Evolutionary conservation across 225 moss, liverwort and hornwort genomes (phyloP).

Genomic region (Climacium dendroides): DNA sequence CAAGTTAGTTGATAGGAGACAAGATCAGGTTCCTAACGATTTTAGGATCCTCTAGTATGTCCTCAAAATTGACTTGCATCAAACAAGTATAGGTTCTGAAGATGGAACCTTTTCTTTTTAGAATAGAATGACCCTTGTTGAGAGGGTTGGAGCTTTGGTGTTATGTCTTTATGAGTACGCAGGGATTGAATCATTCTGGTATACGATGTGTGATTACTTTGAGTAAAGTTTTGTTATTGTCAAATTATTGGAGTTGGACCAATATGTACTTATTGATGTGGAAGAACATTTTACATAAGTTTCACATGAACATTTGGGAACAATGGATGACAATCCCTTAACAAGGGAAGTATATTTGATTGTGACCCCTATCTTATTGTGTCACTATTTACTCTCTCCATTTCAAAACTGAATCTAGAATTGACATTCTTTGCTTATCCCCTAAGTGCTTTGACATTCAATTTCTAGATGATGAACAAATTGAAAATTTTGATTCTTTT

Average conservation of each 20-base stretch:
- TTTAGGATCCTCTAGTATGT: not conserved
- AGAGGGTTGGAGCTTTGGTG: not conserved
- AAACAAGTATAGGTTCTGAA: not conserved
- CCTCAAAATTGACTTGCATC: not conserved
- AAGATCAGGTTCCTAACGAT: too few relatives aligned
- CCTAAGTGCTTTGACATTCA: too few relatives aligned
- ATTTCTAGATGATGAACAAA: too few relatives aligned
- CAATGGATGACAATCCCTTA: not conserved
- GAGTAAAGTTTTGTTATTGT: not conserved
- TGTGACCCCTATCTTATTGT: not conserved
- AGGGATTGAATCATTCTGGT: not conserved
- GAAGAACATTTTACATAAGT: not conserved
- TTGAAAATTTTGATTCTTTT: too few relatives aligned
- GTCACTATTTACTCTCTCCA: not conserved
- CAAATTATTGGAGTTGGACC: not conserved
- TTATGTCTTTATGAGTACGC: not conserved
- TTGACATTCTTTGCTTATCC: not conserved
- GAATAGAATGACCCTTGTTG: not conserved
- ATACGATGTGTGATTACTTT: fast-evolving
- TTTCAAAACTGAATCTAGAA: not conserved
- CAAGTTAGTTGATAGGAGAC: not conserved
- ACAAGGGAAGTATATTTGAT: not conserved
- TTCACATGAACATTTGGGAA: not conserved
- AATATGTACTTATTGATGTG: not conserved
- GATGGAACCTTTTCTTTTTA: not conserved